These are phyloP conservation scores for Metarhizium robertsii DNA, from an alignment of 2,329 filamentous ascomycete species.

Conservation along the genomic window DNA sequence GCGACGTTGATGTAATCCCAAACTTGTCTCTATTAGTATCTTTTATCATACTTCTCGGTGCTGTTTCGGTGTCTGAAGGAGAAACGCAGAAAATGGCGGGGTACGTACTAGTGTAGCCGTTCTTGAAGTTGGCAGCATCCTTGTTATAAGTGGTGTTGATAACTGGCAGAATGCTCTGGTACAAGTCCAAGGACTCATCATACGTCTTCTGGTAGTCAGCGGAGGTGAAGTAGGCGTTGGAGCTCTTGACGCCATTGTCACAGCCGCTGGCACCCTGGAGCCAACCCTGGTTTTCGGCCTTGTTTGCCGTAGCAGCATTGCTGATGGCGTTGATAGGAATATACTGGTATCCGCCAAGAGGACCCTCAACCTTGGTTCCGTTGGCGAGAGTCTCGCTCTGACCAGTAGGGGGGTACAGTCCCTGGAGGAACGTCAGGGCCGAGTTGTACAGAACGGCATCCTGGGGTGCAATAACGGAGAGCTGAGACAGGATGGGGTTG, in stretches of 20 bases:
- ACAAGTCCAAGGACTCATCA: slow-evolving; percentile 49
- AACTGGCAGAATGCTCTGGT: slow-evolving; percentile 42
- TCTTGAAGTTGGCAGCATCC: slow-evolving; percentile 43
- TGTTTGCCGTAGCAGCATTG: slow-evolving; percentile 42
- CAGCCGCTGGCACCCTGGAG: slow-evolving; percentile 50
- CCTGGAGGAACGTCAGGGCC: slow-evolving; percentile 72
- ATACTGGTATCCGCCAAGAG: slow-evolving; percentile 75
- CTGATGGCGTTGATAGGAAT: slow-evolving; percentile 60
- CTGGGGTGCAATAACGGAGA: slow-evolving; percentile 61
- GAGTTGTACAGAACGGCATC: slow-evolving; percentile 76
- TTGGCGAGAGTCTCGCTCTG: slow-evolving; percentile 57
- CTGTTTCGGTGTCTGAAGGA: not conserved
- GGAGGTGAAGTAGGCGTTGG: slow-evolving; percentile 43
- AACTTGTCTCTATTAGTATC: slow-evolving; percentile 24
- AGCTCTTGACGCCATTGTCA: slow-evolving; percentile 43
- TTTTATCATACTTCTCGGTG: not conserved
- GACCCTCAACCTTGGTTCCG: slow-evolving; percentile 54
- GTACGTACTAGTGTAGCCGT: slow-evolving; percentile 49
- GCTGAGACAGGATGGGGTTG: slow-evolving; percentile 58
- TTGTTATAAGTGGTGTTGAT: slow-evolving; percentile 41
- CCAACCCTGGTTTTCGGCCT: slow-evolving; percentile 48
- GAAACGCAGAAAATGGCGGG: not conserved
- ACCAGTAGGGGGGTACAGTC: slow-evolving; percentile 72
- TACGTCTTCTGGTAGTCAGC: slow-evolving; percentile 34
- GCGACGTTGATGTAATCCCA: slow-evolving; percentile 53